Base-by-base conservation (phyloP, 2,329 filamentous ascomycete genomes). In the Penicillium thymicola region DNA sequence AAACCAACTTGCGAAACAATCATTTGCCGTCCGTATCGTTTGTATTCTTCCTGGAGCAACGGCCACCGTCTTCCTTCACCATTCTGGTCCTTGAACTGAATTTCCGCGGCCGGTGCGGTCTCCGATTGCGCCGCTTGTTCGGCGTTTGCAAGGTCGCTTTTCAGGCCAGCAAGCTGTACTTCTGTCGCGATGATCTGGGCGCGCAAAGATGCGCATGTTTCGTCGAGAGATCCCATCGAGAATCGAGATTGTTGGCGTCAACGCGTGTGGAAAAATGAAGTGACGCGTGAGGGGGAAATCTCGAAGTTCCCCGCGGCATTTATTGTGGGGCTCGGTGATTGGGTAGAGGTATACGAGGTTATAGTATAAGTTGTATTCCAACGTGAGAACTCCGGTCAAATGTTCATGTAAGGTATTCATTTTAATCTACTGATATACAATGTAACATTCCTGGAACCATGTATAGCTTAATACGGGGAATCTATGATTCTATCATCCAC, bases 1-100 rank as follows among this genome's bases (percentile, higher is more conserved):
- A 96, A 78, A 0, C 92, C 92, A 59, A 97, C 80, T 55, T 88
- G 84, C 0, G 91, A 89, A 58, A 97, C 85, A 62, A 97, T 92
- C 78, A 97, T 87, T 75, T 97, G 93, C 38, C 93, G 82, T 8
- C 90, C 92, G 76, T 97, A 97, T 59, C 92, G 83, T 62, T 85
- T 85, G 72, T 96, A 96, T 66, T 97, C 92, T 5, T 88, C 83
- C 16, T 80, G 76, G 4, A 76, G 73, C 2, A 96, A 78, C 0
- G 89, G 90, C 88, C 90, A 93, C 61, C 77, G 83, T 25, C 55
- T 62, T 25, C 27, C 54, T 4, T 32, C 45, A 7, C 32, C 23
- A 42, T 52, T 34, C 54, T 14, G 30, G 9, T 41, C 9, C n/a
- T 54, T 36, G 18, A 28, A 11, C 11, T 48, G n/a, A 38, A 32